Evolutionary conservation across 768 basidiomycete genomes (phyloP), one percentile per base, ranked within the genome.

Genomic region (Leucosporidium creatinivorum): DNA sequence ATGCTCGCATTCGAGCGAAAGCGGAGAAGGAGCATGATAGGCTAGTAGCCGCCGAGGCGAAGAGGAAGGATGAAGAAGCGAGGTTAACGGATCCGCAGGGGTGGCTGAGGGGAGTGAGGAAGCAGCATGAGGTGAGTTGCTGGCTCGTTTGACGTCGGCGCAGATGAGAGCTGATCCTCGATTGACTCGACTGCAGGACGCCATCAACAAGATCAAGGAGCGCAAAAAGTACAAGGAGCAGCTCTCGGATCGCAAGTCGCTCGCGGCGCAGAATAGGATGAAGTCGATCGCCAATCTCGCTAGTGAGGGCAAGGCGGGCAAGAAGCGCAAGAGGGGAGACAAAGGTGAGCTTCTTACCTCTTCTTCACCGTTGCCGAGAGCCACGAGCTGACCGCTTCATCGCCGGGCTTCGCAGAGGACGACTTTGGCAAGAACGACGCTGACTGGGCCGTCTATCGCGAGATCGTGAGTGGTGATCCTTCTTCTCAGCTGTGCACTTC

Each of bases 401-500:
- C 33, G 5, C 33, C 33, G 5, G 3, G n/a, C n/a, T n/a, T n/a
- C 31, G 52, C 58, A 30, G 72, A 73, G 26, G 72, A 73, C 56
- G 72, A 69, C 4, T 99, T 98, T 75, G 93, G 94, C 5, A 87
- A 86, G 23, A 87, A 94, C 72, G 93, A 98, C 75, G 92, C 89
- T 10, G 94, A 98, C 76, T 98, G 94, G 93, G 87, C 88, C 0
- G 92, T 98, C 66, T 98, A 98, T 76, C 89, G 94, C 71, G 93
- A 97, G 79, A 93, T 99, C 67, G 93, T 93, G 76, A 70, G 85
- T 77, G 15, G 4, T 62, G 54, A 4, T 30, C 3, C 52, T 50
- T 44, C 18, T 52, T 1, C 13, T 18, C 58, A 54, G 51, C 54
- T 33, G 44, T 30, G 9, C 31, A 21, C 57, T 49, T 47, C 52